These are phyloP conservation scores for Penicillium decumbens DNA, from an alignment of 2,329 filamentous ascomycete species.

Conservation along the genomic window DNA sequence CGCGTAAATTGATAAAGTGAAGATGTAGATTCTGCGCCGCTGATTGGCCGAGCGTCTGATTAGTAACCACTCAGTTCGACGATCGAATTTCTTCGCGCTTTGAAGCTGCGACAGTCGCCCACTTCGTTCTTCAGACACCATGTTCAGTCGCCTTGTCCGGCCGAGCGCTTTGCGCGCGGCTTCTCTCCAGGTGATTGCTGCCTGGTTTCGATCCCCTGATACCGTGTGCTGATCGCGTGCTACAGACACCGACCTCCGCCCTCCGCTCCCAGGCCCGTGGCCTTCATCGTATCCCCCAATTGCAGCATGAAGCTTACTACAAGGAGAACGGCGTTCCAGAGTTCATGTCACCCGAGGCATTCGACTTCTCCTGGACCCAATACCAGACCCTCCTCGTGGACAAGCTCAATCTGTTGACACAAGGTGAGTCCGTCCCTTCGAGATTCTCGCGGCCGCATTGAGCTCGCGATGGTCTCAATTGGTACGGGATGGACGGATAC, in stretches of 20 bases:
- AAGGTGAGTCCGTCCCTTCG: conserved; percentile 53
- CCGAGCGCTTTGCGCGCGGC: conserved; percentile 43
- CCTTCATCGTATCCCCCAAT: conserved; percentile 47
- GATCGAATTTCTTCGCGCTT: conserved; percentile 36
- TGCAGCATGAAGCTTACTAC: conserved; percentile 47
- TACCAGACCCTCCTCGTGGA: conserved; percentile 72
- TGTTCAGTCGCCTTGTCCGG: conserved; percentile 42
- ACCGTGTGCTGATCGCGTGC: conserved; percentile 18
- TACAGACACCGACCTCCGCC: conserved; percentile 34
- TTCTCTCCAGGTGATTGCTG: conserved; percentile 32
- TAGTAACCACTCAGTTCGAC: conserved; percentile 14
- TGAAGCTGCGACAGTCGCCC: conserved; percentile 17
- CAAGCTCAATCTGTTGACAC: conserved; percentile 69
- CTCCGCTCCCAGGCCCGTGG: conserved; percentile 36
- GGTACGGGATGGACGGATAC: background rate
- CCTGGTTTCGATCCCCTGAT: background rate
- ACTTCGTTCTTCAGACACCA: conserved; percentile 29
- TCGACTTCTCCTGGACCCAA: conserved; percentile 72
- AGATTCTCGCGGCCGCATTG: background rate
- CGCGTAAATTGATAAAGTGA: conserved; percentile 12
- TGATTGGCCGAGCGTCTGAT: conserved; percentile 26
- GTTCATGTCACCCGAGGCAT: conserved; percentile 65
- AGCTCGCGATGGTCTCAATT: background rate
- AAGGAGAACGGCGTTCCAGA: conserved; percentile 58
- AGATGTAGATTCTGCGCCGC: conserved; percentile 17